These are phyloP conservation scores for Fusarium transvaalense DNA, from an alignment of 2,329 filamentous ascomycete species.

Conservation along the genomic window DNA sequence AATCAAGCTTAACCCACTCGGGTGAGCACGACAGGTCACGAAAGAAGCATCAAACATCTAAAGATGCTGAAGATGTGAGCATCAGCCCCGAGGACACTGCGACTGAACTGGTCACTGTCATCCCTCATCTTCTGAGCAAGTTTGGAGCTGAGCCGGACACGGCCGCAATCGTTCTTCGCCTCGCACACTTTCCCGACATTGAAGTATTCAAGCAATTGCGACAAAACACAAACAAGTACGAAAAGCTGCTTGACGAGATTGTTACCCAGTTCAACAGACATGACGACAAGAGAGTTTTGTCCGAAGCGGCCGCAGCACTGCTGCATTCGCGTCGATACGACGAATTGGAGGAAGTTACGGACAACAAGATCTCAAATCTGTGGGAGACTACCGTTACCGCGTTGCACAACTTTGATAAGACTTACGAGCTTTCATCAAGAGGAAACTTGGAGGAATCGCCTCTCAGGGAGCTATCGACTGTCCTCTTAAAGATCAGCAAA, in stretches of 20 bases:
- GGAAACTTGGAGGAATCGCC: constrained; percentile 75
- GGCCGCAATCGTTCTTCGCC: constrained; percentile 83
- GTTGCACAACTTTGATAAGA: constrained; percentile 77
- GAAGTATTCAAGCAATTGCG: constrained; percentile 90
- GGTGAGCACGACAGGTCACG: constrained; percentile 73
- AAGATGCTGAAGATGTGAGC: constrained; percentile 65
- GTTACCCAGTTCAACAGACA: constrained; percentile 96
- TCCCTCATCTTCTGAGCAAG: constrained; percentile 90
- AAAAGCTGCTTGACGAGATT: constrained; percentile 87
- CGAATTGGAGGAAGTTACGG: constrained; percentile 87
- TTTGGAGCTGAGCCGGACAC: constrained; percentile 91
- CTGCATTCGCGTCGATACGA: constrained; percentile 88
- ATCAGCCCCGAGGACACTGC: constrained; percentile 76
- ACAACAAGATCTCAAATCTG: constrained; percentile 81
- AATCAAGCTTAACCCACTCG: constrained; percentile 75
- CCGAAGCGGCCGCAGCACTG: constrained; percentile 84
- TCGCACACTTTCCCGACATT: constrained; percentile 88
- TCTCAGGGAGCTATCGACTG: constrained; percentile 78
- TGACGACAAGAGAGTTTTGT: constrained; percentile 84
- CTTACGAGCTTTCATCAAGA: constrained; percentile 77
- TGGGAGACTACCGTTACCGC: constrained; percentile 88
- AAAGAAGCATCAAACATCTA: constrained; percentile 69
- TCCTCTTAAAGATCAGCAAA: constrained; percentile 83
- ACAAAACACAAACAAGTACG: constrained; percentile 85
- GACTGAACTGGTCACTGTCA: constrained; percentile 79